A percentile compares a stretch with the other conserved stretches of the same genome.
Conservation (phyloP, 225 moss, liverwort and hornwort species). For the Antitrichia curtipendula region DNA sequence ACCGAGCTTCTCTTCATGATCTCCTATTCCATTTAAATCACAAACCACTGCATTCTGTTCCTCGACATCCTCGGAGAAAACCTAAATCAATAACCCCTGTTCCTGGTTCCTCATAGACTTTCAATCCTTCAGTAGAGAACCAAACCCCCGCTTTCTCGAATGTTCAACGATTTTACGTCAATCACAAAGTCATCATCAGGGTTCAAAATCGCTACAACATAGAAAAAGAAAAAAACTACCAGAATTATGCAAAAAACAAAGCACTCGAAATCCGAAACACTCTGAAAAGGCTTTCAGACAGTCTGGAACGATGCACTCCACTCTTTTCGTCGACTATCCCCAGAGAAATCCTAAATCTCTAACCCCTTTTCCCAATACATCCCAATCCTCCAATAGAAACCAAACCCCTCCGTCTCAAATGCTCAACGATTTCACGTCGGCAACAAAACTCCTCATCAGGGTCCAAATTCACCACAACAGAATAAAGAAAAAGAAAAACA, state of each 20-base stretch:
- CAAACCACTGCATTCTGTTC: background rate
- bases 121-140: background rate
- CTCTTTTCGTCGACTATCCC: too few species aligned
- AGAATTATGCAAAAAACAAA: background rate
- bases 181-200: background rate
- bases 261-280: background rate
- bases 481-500: too few species aligned
- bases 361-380: background rate
- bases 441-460: background rate
- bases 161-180: background rate
- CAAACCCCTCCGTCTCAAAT: background rate
- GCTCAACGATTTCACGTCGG: background rate
- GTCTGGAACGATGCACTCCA: background rate
- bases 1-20: background rate
- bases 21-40: background rate
- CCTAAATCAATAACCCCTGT: background rate
- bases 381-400: background rate
- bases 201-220: background rate
- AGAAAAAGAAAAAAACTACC: background rate
- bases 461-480: background rate
- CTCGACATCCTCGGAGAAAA: background rate
- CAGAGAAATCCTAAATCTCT: background rate
- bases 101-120: background rate
- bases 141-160: background rate
- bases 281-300: background rate